Percentiles rank a stretch among this genome's conserved stretches.
phyloP scores from a whole-genome alignment of 257 asterid species.

The Nicotiana noctiflora region DNA sequence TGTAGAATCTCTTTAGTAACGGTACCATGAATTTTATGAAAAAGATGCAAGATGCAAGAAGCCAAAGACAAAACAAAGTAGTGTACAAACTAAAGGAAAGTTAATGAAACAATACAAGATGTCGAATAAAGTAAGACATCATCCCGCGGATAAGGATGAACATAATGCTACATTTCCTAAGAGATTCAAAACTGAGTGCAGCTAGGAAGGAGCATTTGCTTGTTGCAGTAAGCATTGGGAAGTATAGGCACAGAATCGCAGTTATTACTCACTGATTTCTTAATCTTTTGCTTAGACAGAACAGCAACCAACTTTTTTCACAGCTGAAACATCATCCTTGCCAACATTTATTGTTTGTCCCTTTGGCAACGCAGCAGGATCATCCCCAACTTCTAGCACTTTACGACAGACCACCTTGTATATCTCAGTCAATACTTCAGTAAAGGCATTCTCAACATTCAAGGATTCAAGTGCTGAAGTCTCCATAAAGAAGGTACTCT shows the following conservation, averaged over 20 bases:
- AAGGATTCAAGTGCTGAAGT: slow-evolving; percentile 67
- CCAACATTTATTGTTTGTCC: slow-evolving; percentile 45
- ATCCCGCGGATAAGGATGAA: not conserved
- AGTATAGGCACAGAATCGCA: not conserved
- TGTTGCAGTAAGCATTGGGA: not conserved
- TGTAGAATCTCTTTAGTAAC: not conserved
- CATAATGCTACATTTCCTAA: slow-evolving; percentile 3
- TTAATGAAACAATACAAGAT: not conserved
- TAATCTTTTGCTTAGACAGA: slow-evolving; percentile 21
- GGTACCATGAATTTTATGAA: not conserved
- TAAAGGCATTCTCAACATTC: slow-evolving; percentile 65
- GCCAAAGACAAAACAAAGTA: not conserved
- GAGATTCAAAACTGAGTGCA: not conserved
- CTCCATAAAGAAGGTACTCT: slow-evolving; percentile 52
- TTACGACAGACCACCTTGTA: slow-evolving; percentile 56
- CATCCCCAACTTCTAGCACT: slow-evolving; percentile 56
- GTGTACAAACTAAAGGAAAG: slow-evolving; percentile 1
- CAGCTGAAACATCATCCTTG: slow-evolving; percentile 50
- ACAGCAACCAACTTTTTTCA: slow-evolving; percentile 54
- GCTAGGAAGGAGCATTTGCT: not conserved
- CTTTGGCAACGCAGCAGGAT: slow-evolving; percentile 52
- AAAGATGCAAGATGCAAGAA: not conserved
- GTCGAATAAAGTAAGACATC: not conserved
- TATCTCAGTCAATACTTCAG: slow-evolving; percentile 55
- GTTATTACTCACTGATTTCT: not conserved